Evolutionary conservation across 495 filamentous ascomycete genomes (phyloP).

Genomic region (Lasiosphaeria hispida): DNA sequence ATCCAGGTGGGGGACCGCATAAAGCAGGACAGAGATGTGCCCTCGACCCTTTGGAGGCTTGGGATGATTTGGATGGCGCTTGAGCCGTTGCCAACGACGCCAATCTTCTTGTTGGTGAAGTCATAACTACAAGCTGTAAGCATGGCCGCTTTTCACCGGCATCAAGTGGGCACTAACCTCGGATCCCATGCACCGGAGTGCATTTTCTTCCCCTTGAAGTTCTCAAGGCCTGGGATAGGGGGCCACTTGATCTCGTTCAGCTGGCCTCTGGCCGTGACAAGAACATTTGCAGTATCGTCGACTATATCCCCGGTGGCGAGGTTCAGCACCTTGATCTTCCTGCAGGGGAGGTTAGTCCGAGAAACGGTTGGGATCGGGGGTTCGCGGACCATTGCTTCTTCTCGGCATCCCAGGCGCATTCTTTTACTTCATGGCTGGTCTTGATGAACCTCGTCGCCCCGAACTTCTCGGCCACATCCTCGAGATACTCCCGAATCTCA

Average conservation of each 20-base stretch:
- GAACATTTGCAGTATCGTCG: constrained; percentile 50
- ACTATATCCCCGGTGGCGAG: constrained; percentile 35
- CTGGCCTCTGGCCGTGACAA: constrained; percentile 64
- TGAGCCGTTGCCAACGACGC: constrained; percentile 57
- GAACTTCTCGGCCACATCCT: constrained; percentile 56
- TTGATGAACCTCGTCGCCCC: constrained; percentile 51
- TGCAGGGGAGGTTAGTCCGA: background rate
- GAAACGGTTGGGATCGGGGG: background rate
- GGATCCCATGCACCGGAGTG: constrained; percentile 53
- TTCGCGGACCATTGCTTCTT: constrained; percentile 52
- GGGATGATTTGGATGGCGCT: constrained; percentile 72
- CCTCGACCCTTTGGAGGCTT: constrained; percentile 54
- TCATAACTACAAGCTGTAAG: constrained; percentile 37
- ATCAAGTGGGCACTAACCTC: constrained; percentile 7
- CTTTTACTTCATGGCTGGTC: constrained; percentile 36
- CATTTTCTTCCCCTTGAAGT: constrained; percentile 57
- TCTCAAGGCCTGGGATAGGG: constrained; percentile 54
- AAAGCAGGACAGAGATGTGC: constrained; percentile 58
- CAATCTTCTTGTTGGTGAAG: constrained; percentile 51
- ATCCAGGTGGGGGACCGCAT: constrained; percentile 71
- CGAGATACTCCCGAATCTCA: constrained; percentile 62
- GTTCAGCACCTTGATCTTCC: constrained; percentile 31
- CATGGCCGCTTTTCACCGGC: background rate
- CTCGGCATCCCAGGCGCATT: constrained; percentile 53
- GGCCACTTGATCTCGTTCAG: constrained; percentile 61